These are phyloP conservation scores for Plasmodium gonderi DNA, from an alignment of 169 alveolate species.

Conservation along the genomic window DNA sequence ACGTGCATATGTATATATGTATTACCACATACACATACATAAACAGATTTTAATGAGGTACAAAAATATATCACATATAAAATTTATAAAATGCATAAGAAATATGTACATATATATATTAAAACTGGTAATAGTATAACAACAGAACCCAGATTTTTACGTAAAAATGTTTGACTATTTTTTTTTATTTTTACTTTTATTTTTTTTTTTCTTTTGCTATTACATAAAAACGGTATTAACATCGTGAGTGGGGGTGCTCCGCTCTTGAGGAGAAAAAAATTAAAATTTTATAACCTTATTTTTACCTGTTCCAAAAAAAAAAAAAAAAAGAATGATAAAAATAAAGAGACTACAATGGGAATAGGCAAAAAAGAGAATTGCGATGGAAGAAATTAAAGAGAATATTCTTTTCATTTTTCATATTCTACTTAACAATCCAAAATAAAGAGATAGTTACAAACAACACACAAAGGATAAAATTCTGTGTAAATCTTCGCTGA, in stretches of 20 bases:
- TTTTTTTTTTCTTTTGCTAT: background rate
- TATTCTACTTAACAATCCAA: background rate
- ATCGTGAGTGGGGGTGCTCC: background rate
- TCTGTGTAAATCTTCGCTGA: background rate
- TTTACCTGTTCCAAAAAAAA: background rate
- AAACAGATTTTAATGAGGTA: background rate
- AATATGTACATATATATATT: background rate
- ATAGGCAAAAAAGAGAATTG: background rate
- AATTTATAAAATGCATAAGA: background rate
- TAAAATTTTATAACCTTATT: background rate
- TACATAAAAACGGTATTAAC: background rate
- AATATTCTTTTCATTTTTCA: background rate
- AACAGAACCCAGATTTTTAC: background rate
- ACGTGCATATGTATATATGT: background rate
- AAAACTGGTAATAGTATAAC: background rate
- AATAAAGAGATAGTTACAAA: background rate
- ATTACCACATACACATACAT: constrained; percentile 3
- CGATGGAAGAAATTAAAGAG: background rate
- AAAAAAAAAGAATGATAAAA: background rate
- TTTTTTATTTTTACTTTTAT: background rate
- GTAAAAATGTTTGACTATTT: background rate
- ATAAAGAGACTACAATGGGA: background rate
- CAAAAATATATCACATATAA: background rate
- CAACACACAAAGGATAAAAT: background rate
- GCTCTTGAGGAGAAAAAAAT: background rate